Base-by-base conservation (phyloP, 2,329 filamentous ascomycete species). In the Apiospora kogelbergensis region DNA sequence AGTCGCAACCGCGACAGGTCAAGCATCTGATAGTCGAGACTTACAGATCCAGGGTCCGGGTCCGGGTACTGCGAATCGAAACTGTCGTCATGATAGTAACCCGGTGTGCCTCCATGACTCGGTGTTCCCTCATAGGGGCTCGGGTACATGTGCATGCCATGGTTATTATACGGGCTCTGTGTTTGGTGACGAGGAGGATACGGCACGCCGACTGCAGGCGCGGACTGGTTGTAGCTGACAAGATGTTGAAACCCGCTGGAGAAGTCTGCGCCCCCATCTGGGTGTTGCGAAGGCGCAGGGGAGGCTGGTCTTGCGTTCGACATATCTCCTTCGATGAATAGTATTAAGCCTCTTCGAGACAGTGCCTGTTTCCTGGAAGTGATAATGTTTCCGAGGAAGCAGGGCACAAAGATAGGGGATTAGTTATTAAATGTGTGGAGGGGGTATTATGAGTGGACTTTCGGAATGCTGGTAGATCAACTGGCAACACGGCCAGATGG, bases 221-320 rank as follows among this genome's bases (percentile, higher is more conserved):
- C 20, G 20, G 44, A 40, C 17, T 66, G 65, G 26, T 46, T 66
- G 65, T 48, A 66, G 44, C 40, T 53, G 65, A 66, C 44, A n/a
- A 66, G 65, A 0, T 66, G 65, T 40, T 66, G 65, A 26, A 66
- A 48, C 7, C 63, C 63, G 33, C 7, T 53, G 26, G 42, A 53
- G 44, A 66, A 44, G 17, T 66, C 44, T 37, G 44, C 65, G 42
- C 30, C 44, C 4, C 17, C 65, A 20, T 66, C 44, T 53, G 44
- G 65, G 20, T 46, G 44, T 41, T 66, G 65, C 65, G 42, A 66
- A 37, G 44, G 42, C 65, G 65, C 65, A 24, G 65, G 65, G 10
- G 65, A 66, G 33, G 65, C 42, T 10, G 44, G 30, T 33, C 45
- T 37, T 20, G 65, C 40, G 44, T 46, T 53, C 65, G 44, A 45